Evolutionary conservation across 1,139 yeast species (phyloP).

Genomic region (Zygosaccharomyces sapae): DNA sequence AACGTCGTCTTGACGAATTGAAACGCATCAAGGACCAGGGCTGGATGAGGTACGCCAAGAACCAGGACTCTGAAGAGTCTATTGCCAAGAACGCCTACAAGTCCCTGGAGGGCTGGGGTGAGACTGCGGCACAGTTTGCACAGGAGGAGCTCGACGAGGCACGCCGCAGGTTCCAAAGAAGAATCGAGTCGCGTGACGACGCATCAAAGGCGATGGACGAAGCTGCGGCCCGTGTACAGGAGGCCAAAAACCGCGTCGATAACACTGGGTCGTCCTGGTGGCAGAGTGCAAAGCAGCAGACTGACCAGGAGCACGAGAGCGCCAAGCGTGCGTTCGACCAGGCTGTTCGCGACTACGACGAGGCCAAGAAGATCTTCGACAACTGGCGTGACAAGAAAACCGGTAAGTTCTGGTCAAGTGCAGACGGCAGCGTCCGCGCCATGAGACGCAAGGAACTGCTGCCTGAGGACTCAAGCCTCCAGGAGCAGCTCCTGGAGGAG

Average conservation of each 20-base stretch:
- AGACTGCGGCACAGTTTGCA: conserved; percentile 41
- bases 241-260: conserved; percentile 36
- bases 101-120: conserved; percentile 46
- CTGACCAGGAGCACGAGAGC: conserved; percentile 23
- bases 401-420: conserved; percentile 32
- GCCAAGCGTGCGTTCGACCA: conserved; percentile 36
- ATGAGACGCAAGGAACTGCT: conserved; percentile 20
- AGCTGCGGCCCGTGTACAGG: conserved; percentile 25
- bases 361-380: conserved; percentile 29
- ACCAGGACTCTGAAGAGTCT: conserved; percentile 26
- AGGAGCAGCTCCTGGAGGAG: conserved; percentile 21
- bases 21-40: conserved; percentile 27
- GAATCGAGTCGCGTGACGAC: conserved; percentile 16
- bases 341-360: conserved; percentile 35
- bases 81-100: conserved; percentile 36
- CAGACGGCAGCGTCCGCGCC: conserved; percentile 32
- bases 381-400: conserved; percentile 30
- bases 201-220: conserved; percentile 20
- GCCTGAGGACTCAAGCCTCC: conserved; percentile 32
- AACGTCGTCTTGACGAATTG: conserved; percentile 24
- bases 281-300: conserved; percentile 24
- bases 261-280: conserved; percentile 36
- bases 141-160: conserved; percentile 40
- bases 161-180: conserved; percentile 12
- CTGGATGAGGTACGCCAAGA: conserved; percentile 26